These are phyloP conservation scores for Trichoderma sp. DNA, from an alignment of 2,329 filamentous ascomycete species.

Conservation along the genomic window DNA sequence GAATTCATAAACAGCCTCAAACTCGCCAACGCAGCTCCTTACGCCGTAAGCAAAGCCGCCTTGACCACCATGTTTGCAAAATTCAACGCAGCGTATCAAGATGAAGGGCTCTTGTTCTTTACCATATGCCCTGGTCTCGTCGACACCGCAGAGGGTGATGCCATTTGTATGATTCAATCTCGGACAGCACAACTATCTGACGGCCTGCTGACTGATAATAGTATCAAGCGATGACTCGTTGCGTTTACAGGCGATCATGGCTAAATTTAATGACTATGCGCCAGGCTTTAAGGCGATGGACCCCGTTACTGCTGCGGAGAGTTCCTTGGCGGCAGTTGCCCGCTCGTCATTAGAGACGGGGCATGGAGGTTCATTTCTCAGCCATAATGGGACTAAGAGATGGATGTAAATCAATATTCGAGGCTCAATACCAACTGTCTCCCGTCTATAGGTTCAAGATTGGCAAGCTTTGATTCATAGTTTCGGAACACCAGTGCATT, in stretches of 20 bases:
- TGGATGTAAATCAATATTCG: not conserved
- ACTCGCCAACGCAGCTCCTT: not conserved
- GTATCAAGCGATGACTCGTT: not conserved
- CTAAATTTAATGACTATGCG: not conserved
- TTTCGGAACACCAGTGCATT: not conserved
- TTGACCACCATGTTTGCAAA: not conserved
- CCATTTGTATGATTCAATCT: not conserved
- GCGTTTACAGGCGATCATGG: not conserved
- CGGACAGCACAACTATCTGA: not conserved
- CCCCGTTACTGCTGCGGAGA: not conserved
- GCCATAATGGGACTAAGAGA: not conserved
- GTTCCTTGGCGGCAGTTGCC: not conserved
- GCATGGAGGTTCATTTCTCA: not conserved
- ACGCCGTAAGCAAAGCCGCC: not conserved
- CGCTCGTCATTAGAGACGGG: not conserved
- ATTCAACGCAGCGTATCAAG: not conserved
- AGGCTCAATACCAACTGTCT: not conserved
- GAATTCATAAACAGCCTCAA: not conserved
- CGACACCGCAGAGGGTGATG: not conserved
- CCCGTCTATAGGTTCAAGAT: not conserved
- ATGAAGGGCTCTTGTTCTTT: not conserved
- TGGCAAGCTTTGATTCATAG: rapidly evolving
- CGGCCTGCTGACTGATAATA: not conserved
- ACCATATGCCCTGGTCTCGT: not conserved
- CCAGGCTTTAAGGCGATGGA: not conserved